phyloP scores from a whole-genome alignment of 2,329 filamentous ascomycete species.

The Fusarium xyrophilum region DNA sequence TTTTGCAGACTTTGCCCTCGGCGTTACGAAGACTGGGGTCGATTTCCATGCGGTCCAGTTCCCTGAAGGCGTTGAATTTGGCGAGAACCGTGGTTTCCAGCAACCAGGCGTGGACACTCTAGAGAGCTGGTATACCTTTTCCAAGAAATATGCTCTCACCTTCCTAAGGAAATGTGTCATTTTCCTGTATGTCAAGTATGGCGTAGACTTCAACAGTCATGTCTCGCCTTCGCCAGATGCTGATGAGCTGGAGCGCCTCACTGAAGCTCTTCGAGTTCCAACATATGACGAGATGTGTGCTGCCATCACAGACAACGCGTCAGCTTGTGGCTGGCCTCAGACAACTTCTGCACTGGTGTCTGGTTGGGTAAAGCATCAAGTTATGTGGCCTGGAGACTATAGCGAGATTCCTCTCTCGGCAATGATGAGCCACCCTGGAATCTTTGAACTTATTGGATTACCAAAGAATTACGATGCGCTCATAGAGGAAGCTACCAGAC shows the following conservation, averaged over 20 bases:
- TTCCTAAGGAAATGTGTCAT: conserved; percentile 88
- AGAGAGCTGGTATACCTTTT: conserved; percentile 63
- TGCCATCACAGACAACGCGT: conserved; percentile 57
- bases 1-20: conserved; percentile 63
- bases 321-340: conserved; percentile 58
- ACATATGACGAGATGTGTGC: conserved; percentile 79
- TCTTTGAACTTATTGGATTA: conserved; percentile 91
- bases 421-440: conserved; percentile 78
- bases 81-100: conserved; percentile 58
- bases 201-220: conserved; percentile 82
- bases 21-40: conserved; percentile 55
- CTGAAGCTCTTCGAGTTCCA: conserved; percentile 76
- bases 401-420: conserved; percentile 51
- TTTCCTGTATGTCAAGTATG: conserved; percentile 85
- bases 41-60: conserved; percentile 48
- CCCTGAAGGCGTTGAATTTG: conserved; percentile 33
- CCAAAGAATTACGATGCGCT: conserved; percentile 91
- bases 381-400: conserved; percentile 48
- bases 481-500: conserved; percentile 87
- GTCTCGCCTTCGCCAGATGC: conserved; percentile 68
- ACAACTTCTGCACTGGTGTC: conserved; percentile 55
- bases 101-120: conserved; percentile 62
- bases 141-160: conserved; percentile 83
- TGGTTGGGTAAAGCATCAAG: conserved; percentile 78
- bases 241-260: conserved; percentile 83